Conservation (phyloP, 2,329 filamentous ascomycete genomes). For the Dichotomopilus funicola region DNA sequence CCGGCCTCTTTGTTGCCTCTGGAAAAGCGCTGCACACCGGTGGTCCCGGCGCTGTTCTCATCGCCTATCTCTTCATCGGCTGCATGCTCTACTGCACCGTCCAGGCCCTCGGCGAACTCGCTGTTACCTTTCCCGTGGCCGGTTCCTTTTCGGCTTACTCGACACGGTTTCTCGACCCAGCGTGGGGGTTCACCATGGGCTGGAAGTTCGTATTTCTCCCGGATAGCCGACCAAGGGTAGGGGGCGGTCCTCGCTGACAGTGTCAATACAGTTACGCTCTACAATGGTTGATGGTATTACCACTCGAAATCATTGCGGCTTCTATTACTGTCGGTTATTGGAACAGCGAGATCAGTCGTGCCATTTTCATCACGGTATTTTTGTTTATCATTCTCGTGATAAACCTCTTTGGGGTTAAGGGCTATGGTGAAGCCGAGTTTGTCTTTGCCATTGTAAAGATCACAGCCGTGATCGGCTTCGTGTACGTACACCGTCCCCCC, state of each 20-base stretch:
- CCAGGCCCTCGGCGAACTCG: slow-evolving; percentile 85
- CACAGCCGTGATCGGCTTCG: slow-evolving; percentile 78
- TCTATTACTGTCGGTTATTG: slow-evolving; percentile 80
- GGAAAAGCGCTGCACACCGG: slow-evolving; percentile 63
- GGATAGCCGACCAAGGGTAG: not conserved
- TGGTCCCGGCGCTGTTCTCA: slow-evolving; percentile 69
- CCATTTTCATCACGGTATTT: slow-evolving; percentile 79
- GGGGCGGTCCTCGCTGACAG: not conserved
- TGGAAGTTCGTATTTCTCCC: slow-evolving; percentile 61
- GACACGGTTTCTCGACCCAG: slow-evolving; percentile 85
- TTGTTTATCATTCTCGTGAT: slow-evolving; percentile 68
- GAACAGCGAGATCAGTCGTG: slow-evolving; percentile 57
- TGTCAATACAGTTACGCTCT: slow-evolving; percentile 60
- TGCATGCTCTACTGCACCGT: slow-evolving; percentile 88
- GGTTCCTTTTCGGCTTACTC: slow-evolving; percentile 91
- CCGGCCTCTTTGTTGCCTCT: slow-evolving; percentile 81
- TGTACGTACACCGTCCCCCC: slow-evolving; percentile 45
- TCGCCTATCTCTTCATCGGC: slow-evolving; percentile 75
- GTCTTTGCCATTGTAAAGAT: slow-evolving; percentile 83
- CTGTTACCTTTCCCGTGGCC: slow-evolving; percentile 82
- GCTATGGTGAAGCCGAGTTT: slow-evolving; percentile 87
- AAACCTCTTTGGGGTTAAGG: slow-evolving; percentile 82
- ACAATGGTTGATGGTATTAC: slow-evolving; percentile 79
- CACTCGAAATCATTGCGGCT: slow-evolving; percentile 80
- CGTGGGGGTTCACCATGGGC: slow-evolving; percentile 92